phyloP scores from a whole-genome alignment of 768 basidiomycete species.

The Pleurotus salmoneostramineus region DNA sequence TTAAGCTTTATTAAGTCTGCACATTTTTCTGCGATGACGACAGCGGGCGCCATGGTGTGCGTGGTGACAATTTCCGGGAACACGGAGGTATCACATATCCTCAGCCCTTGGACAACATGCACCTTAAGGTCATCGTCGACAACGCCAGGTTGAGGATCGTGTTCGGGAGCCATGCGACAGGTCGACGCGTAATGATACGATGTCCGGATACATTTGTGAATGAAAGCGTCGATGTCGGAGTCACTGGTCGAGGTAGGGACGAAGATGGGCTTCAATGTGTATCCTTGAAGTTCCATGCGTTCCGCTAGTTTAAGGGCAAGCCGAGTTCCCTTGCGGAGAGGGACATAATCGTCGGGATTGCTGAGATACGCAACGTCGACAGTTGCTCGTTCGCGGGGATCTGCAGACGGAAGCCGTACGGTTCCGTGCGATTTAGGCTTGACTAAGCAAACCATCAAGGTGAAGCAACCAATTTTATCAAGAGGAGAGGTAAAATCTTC shows the following conservation, averaged over 20 bases:
- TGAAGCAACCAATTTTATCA: background rate
- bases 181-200: conserved; percentile 43
- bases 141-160: conserved; percentile 19
- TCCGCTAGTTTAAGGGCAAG: background rate
- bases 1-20: background rate
- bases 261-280: background rate
- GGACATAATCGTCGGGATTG: background rate
- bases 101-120: conserved; percentile 34
- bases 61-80: conserved; percentile 44
- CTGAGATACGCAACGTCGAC: background rate
- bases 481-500: background rate
- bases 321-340: background rate
- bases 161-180: conserved; percentile 42
- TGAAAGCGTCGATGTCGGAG: conserved; percentile 35
- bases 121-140: conserved; percentile 19
- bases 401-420: background rate
- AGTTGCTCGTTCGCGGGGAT: background rate
- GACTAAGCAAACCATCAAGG: background rate
- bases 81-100: conserved; percentile 45
- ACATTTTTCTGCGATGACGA: background rate
- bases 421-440: background rate
- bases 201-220: conserved; percentile 39
- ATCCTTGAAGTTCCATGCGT: background rate
- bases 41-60: conserved; percentile 32
- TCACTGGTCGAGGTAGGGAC: conserved; percentile 21